Base-by-base conservation (phyloP, 352 stramenopile species). In the Aphanomyces cochlioides region DNA sequence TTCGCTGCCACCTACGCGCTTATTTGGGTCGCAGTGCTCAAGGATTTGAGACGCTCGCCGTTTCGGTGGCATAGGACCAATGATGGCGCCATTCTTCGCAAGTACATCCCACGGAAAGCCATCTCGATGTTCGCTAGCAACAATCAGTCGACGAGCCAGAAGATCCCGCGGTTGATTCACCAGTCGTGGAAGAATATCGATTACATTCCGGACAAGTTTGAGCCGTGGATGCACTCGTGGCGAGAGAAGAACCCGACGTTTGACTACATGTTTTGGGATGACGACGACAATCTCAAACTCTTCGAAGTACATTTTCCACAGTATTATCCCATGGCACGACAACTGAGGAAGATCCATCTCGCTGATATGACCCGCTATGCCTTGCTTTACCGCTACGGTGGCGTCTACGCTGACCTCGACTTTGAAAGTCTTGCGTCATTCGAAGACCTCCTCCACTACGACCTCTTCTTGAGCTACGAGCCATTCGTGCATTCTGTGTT, bases 191-290 rank as follows among this genome's bases (percentile, higher is more conserved):
- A 85, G 58, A 75, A 59, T 10, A 59, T 65, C 34, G 57, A 76
- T 13, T 59, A 68, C 17, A 83, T 89, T 65, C 79, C 81, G 13
- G 72, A 47, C 4, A 77, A 74, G 12, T 86, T 89, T 68, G 65
- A 73, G 15, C 76, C 81, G 60, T 89, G 79, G 81, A 86, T 89
- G 78, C 75, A 73, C 19, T 84, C 74, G 66, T 89, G 80, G 78
- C 53, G 64, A n/a, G 56, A 72, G 7, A 54, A 70, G 36, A 77
- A 89, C 43, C 77, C 78, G 3, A 67, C 54, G 7, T 87, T 78
- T 78, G 75, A 66, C 36, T 89, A 87, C 74, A 79, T 87, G 41
- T 89, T 85, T 56, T 89, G 79, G 79, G 81, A 74, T 0, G 77
- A 87, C 66, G 72, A 69, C 36, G 79, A 89, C 77, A 87, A 86